Base-by-base conservation (phyloP, 2,329 filamentous ascomycete genomes). In the Alternaria ethzedia region DNA sequence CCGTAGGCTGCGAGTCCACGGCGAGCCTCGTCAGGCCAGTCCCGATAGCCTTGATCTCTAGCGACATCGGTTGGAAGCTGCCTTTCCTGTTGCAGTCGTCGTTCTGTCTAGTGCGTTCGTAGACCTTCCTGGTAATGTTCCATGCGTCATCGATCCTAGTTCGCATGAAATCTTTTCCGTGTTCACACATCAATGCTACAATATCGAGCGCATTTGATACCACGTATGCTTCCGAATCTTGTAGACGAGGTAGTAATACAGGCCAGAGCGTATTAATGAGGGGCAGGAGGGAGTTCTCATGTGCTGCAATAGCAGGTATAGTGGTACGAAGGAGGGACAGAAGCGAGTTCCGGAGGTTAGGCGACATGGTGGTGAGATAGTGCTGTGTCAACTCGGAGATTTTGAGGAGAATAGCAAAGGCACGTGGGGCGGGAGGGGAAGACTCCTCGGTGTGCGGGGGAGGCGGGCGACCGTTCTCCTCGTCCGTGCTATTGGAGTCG, bases 241-340 rank as follows among this genome's bases (percentile, higher is more conserved):
- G 87, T 6, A 93, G 82, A 23, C 89, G 85, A n/a, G 85, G 84
- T 2, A 90, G 82, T 6, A 97, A 82, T 7, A 96, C 90, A 0
- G 94, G 94, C 95, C 95, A 99, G 8, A 98, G 84, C 4, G 91
- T 90, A 79, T 98, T 96, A 70, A 98, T 89, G 0, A 98, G 85
- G 0, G 96, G 96, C 2, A 99, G 82, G 76, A 97, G 97, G 0
- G 89, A 88, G 65, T 94, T 89, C 75, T 97, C 91, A 69, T 97
- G 89, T 4, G 84, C 85, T 0, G 91, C 87, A 4, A 99, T 86
- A 1, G 91, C 86, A 1, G 90, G 87, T 5, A 91, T 87, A 4
- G 93, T 90, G 1, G 89, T 93, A 25, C 86, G 83, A 12, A 98
- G 86, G 6, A 98, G 88, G 15, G 88, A 87, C 10, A 99, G 87